These are phyloP conservation scores for Fusarium nelsonii DNA, from an alignment of 2,329 filamentous ascomycete species.

Conservation along the genomic window DNA sequence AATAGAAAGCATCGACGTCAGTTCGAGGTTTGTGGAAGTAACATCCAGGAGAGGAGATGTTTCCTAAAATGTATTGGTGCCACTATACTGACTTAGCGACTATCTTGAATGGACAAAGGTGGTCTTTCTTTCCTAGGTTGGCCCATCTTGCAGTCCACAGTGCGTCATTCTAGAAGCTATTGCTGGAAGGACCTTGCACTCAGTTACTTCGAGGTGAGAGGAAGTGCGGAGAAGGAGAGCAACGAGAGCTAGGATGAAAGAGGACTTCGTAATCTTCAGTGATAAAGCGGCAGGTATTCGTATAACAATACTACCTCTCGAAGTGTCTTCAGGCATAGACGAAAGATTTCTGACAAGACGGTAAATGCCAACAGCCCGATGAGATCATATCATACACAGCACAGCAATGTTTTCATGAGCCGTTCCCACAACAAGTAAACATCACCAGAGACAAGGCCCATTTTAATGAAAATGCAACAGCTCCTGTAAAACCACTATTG, in stretches of 20 bases:
- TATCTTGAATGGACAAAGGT: background rate
- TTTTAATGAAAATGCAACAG: background rate
- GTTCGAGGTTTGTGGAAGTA: slow-evolving; percentile 1
- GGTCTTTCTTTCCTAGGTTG: background rate
- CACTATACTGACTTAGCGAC: slow-evolving; percentile 1
- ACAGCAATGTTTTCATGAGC: background rate
- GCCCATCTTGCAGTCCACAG: slow-evolving; percentile 3
- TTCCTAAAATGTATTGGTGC: background rate
- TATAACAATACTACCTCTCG: background rate
- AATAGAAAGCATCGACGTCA: slow-evolving; percentile 9
- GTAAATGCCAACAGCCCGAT: background rate
- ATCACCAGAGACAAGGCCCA: background rate
- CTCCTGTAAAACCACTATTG: background rate
- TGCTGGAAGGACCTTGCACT: background rate
- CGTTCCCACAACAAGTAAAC: background rate
- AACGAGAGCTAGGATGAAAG: background rate
- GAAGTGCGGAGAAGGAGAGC: background rate
- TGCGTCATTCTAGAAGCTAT: slow-evolving; percentile 14
- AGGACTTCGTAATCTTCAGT: background rate
- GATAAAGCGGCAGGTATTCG: too few species aligned
- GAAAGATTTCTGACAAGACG: background rate
- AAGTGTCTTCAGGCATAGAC: fast-evolving
- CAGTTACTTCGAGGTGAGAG: background rate
- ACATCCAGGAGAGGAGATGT: background rate
- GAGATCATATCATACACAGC: background rate